Evolutionary conservation across 176 grass and related monocot genomes (phyloP).

Genomic region (Microstegium vimineum): DNA sequence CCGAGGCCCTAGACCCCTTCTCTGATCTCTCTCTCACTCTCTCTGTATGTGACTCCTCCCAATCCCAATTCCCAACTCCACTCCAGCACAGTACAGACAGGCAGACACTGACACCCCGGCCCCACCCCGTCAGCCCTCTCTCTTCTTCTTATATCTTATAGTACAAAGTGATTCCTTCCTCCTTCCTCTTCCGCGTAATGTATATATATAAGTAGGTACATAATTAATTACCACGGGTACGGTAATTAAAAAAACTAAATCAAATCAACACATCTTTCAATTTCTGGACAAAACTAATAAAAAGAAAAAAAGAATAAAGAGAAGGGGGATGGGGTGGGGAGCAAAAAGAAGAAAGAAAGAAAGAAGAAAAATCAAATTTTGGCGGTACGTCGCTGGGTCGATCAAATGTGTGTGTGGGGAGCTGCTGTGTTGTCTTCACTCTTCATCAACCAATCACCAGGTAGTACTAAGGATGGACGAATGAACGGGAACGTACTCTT

Average conservation of each 20-base stretch:
- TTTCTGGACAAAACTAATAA: conserved; percentile 75
- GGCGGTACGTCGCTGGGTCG: conserved; percentile 30
- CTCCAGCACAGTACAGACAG: conserved; percentile 43
- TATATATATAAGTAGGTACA: conserved; percentile 54
- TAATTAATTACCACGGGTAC: conserved; percentile 61
- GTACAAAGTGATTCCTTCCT: not conserved
- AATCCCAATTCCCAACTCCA: not conserved
- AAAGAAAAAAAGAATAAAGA: not conserved
- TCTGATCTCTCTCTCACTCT: not conserved
- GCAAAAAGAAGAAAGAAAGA: not conserved
- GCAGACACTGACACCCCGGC: conserved; percentile 3
- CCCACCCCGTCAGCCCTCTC: not conserved
- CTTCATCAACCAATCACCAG: not conserved
- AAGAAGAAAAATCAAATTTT: conserved; percentile 27
- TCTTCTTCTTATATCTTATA: not conserved
- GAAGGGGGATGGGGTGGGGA: no score
- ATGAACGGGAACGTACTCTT: conserved; percentile 23
- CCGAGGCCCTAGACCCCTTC: not conserved
- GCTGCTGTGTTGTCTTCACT: not conserved
- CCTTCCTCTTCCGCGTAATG: not conserved
- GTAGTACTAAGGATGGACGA: not conserved
- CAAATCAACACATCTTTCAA: conserved; percentile 61
- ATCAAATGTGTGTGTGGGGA: not conserved
- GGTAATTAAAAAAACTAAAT: conserved; percentile 64
- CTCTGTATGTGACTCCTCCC: not conserved